phyloP scores from a whole-genome alignment of 2,329 filamentous ascomycete genomes.

The Teratosphaeria zuluensis region DNA sequence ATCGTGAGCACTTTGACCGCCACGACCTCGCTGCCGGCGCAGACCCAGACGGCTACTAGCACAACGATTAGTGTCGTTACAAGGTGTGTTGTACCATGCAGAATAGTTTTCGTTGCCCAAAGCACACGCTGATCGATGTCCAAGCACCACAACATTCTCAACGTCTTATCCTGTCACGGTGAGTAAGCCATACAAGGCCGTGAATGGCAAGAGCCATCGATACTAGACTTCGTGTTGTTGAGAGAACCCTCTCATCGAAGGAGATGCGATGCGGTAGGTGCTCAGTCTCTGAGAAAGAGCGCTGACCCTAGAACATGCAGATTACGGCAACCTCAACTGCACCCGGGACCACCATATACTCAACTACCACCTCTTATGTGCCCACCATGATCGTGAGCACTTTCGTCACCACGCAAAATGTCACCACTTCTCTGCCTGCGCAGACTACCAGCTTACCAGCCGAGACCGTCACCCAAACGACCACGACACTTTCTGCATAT shows the following conservation, averaged over 20 bases:
- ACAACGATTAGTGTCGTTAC: background rate
- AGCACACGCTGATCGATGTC: background rate
- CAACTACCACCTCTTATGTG: background rate
- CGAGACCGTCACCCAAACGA: background rate
- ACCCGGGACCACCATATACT: background rate
- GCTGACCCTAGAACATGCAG: background rate
- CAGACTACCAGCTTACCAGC: background rate
- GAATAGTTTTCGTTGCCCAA: background rate
- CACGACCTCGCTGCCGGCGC: background rate
- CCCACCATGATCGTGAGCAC: background rate
- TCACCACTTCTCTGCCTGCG: background rate
- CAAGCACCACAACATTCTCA: background rate
- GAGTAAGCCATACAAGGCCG: background rate
- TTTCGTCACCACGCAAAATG: background rate
- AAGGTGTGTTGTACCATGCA: background rate
- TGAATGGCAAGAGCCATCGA: background rate
- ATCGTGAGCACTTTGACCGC: background rate
- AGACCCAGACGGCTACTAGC: background rate
- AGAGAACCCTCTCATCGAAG: background rate
- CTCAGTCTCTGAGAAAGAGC: background rate
- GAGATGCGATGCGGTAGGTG: background rate
- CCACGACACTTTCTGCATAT: background rate
- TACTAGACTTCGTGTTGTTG: background rate
- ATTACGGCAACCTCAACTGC: background rate
- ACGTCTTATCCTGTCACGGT: background rate